Evolutionary conservation across 192 early-diverging fungal genomes (phyloP), one percentile per base, ranked within the genome.

Genomic region (Backusella mclennaniae): DNA sequence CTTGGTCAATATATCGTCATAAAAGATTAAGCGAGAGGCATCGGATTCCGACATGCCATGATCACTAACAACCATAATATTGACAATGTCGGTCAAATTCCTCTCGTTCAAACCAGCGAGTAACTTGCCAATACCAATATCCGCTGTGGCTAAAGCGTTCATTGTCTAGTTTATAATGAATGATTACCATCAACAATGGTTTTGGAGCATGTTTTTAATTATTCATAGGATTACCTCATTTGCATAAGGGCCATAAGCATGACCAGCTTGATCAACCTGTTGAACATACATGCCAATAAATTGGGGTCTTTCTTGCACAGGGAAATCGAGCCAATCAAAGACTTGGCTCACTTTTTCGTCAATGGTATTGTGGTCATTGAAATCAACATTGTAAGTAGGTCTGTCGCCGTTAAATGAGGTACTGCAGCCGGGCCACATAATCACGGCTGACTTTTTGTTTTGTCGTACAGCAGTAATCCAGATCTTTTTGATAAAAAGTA

Each of bases 381-480:
- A 95, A 0, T 88, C 83, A 12, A 90, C 77, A 38, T 88, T 73
- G 59, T 94, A 95, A n/a, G 90, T 94, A 4, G 97, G 96, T 17
- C 82, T 80, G 1, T 74, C 52, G 0, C 84, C 85, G 46, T 86
- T 74, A 36, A 96, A 87, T 1, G 73, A 67, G 0, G 93, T 87
- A 39, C 89, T 90, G 19, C 90, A 91, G 7, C 93, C 94, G 0
- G 92, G 93, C 96, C 96, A 98, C 95, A 97, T 96, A 79, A 91
- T 89, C 8, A 95, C 91, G 21, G 86, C 96, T 0, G 94, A 85
- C 69, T 80, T 82, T 67, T 89, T 76, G 6, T 90, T 89, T 71
- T 95, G 92, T 67, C 85, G 89, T 17, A 89, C 92, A n/a, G 92
- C 89, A 0, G 96, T 96, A 56, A 94, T 90, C 97, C 97, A 98